Percentiles rank a stretch among this genome's conserved stretches.
These are phyloP conservation scores for Cornus controversa DNA, from an alignment of 148 eudicot genomes.

Conservation along the genomic window DNA sequence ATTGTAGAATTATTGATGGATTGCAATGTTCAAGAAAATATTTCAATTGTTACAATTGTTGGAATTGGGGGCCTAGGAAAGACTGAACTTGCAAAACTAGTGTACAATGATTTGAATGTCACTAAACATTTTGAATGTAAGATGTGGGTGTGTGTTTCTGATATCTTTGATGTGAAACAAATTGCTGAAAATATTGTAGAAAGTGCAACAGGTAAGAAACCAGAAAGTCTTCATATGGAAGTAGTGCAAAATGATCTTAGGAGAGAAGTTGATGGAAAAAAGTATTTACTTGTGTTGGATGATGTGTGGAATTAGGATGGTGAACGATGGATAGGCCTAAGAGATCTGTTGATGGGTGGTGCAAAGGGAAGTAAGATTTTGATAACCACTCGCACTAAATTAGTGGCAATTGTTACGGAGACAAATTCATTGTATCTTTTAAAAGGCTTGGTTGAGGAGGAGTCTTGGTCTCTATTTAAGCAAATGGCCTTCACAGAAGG, in stretches of 20 bases:
- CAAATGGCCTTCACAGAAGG: conserved; percentile 17
- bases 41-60: too few species aligned
- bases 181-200: too few species aligned
- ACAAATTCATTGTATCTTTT: background rate
- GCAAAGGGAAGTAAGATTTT: conserved; percentile 12
- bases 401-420: background rate
- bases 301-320: conserved; percentile 17
- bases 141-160: too few species aligned
- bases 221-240: too few species aligned
- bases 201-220: too few species aligned
- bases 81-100: too few species aligned
- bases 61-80: too few species aligned
- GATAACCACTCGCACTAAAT: conserved; percentile 8
- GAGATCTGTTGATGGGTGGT: background rate
- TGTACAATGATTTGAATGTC: too few species aligned
- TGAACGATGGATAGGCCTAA: conserved; percentile 4
- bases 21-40: too few species aligned
- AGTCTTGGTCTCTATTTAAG: conserved; percentile 16
- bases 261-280: background rate
- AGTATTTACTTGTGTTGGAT: conserved; percentile 15
- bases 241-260: background rate
- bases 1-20: too few species aligned
- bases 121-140: too few species aligned
- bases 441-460: background rate
- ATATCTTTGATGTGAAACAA: too few species aligned